Evolutionary conservation across 768 basidiomycete genomes (phyloP).

Genomic region (Pleurotus salmoneostramineus): DNA sequence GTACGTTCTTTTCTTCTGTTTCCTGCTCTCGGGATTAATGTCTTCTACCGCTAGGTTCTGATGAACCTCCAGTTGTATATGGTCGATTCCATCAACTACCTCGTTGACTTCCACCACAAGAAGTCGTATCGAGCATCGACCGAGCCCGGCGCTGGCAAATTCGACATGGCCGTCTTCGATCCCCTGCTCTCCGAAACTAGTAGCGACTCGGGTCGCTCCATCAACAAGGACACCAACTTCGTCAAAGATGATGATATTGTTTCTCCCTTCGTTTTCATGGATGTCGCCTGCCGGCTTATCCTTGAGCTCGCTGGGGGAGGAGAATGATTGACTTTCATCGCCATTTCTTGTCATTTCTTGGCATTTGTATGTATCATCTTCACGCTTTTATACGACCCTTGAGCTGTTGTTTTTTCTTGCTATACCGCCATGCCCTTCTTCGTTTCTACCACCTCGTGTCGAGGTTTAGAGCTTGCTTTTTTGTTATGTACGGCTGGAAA

Average conservation of each 20-base stretch:
- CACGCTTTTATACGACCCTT: neutral
- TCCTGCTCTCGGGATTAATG: neutral
- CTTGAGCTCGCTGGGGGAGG: constrained; percentile 81
- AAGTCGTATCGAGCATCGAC: constrained; percentile 82
- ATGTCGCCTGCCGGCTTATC: constrained; percentile 90
- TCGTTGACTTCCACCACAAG: constrained; percentile 98
- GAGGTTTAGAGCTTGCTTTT: too few relatives aligned
- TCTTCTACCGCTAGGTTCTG: constrained; percentile 53
- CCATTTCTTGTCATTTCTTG: neutral
- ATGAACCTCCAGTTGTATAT: constrained; percentile 98
- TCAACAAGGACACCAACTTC: constrained; percentile 43
- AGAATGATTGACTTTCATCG: constrained; percentile 16
- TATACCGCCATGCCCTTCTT: neutral
- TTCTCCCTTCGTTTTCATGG: constrained; percentile 94
- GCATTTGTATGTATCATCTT: too few relatives aligned
- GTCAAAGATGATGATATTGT: constrained; percentile 61
- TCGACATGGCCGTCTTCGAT: constrained; percentile 60
- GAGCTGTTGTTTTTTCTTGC: neutral
- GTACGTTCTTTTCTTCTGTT: constrained; percentile 41
- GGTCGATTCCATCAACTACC: constrained; percentile 93
- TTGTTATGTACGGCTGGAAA: too few relatives aligned
- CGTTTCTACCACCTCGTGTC: too few relatives aligned
- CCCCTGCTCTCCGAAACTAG: constrained; percentile 43
- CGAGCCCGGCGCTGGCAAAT: constrained; percentile 65
- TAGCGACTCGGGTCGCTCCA: constrained; percentile 53